Conservation (phyloP, 257 asterid species). For the Nicotiana paniculata region DNA sequence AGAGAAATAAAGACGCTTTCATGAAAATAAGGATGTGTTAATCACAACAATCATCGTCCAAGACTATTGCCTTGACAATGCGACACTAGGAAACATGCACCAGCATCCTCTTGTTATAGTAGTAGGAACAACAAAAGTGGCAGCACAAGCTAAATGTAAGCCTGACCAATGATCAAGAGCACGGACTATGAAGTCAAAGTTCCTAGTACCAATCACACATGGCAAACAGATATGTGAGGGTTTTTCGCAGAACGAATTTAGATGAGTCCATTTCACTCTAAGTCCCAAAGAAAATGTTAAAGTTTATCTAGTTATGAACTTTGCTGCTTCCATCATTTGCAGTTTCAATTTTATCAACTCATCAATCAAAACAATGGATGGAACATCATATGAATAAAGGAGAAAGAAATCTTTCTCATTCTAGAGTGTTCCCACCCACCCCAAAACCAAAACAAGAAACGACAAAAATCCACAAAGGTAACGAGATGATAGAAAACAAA, state of each 20-base stretch:
- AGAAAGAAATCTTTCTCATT: not conserved
- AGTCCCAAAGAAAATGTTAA: not conserved
- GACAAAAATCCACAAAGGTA: not conserved
- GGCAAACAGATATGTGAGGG: not conserved
- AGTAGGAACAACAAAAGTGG: not conserved
- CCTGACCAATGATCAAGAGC: not conserved
- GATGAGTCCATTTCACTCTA: not conserved
- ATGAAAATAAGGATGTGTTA: not conserved
- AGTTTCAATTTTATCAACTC: not conserved
- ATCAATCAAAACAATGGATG: not conserved
- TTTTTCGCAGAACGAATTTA: not conserved
- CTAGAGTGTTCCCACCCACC: not conserved
- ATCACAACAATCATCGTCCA: not conserved
- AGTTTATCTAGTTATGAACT: not conserved
- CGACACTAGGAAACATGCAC: not conserved
- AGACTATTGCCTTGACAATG: not conserved
- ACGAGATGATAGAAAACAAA: not conserved
- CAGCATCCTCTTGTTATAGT: not conserved
- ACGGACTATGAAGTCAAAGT: not conserved
- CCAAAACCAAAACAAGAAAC: not conserved
- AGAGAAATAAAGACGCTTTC: not conserved
- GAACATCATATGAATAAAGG: not conserved
- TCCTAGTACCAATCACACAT: not conserved
- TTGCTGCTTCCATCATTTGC: not conserved
- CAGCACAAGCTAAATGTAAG: not conserved